Conservation (phyloP, 1,284 basidiomycete genomes). For the Apiotrichum montevideense region DNA sequence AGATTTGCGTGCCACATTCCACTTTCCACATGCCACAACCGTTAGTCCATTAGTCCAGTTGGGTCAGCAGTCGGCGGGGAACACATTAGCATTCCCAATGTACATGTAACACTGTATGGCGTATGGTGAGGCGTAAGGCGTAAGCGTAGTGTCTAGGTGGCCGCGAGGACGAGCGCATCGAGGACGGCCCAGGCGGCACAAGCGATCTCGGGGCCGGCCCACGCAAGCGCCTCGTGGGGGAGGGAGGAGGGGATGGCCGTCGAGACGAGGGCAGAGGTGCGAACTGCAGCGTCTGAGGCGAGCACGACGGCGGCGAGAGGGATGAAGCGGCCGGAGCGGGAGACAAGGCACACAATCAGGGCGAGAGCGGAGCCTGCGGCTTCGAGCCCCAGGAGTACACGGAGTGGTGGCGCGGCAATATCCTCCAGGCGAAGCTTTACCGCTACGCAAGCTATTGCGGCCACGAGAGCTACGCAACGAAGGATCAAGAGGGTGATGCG, state of each 20-base stretch:
- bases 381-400: slow-evolving; percentile 4
- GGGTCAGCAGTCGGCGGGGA: too few species aligned
- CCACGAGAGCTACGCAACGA: slow-evolving; percentile 2
- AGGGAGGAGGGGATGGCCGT: not conserved
- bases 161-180: slow-evolving; percentile 4
- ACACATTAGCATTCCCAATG: too few species aligned
- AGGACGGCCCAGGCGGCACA: slow-evolving; percentile 9
- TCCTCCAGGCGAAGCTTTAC: not conserved
- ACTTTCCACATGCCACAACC: too few species aligned
- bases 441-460: not conserved
- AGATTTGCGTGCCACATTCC: too few species aligned
- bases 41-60: too few species aligned
- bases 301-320: slow-evolving; percentile 8
- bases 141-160: not conserved
- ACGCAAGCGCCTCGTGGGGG: not conserved
- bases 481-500: slow-evolving; percentile 2
- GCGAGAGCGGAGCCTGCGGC: slow-evolving; percentile 2
- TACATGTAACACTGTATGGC: too few species aligned
- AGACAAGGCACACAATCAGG: slow-evolving; percentile 4
- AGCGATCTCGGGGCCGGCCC: slow-evolving; percentile 1
- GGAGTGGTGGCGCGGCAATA: not conserved
- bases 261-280: slow-evolving; percentile 2
- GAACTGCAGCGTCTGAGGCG: slow-evolving; percentile 3
- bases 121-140: too few species aligned
- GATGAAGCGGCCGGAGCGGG: not conserved